Base-by-base conservation (phyloP, 768 basidiomycete genomes). In the Hypsizygus marmoreus region DNA sequence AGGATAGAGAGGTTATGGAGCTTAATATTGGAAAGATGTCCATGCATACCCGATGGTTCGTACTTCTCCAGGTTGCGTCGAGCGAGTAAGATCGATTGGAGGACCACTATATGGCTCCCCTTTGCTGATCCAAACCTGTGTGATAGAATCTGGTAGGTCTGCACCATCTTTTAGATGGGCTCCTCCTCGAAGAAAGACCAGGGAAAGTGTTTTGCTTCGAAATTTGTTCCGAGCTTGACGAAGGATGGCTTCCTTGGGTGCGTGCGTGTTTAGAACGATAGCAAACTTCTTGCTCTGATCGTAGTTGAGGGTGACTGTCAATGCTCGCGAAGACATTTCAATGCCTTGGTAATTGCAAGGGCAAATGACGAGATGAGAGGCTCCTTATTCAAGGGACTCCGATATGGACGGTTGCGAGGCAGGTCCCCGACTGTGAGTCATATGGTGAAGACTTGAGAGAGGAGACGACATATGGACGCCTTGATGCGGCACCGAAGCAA, bases 141-240 rank as follows among this genome's bases (percentile, higher is more conserved):
- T 48, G 22, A 50, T 48, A 24, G 54, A 48, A 19, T 60, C 54
- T 8, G 61, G 54, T 14, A 65, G 40, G 23, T 40, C 14, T 22
- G 49, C 49, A 16, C 55, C 54, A 34, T 55, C 51, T 14, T 55
- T 52, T 6, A 69, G 50, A 4, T 41, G 42, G 12, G 38, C 39
- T 12, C 67, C 69, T n/a, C 69, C 65, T 20, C 45, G 55, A 36
- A 66, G 58, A 53, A 57, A 68, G 31, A 68, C 52, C 16, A 51
- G 47, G 9, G 58, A 59, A 22, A 70, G 62, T 20, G 47, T 56
- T 57, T 67, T 66, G 40, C 50, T 43, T 12, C 67, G 60, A 44
- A 71, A 68, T 51, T 70, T 70, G 45, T 72, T 71, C 28, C 60
- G 59, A n/a, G 67, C 67, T 51, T 68, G 61, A 23, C 57, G 58